Conservation (phyloP, 495 filamentous ascomycete genomes). For the Neurospora discreta region DNA sequence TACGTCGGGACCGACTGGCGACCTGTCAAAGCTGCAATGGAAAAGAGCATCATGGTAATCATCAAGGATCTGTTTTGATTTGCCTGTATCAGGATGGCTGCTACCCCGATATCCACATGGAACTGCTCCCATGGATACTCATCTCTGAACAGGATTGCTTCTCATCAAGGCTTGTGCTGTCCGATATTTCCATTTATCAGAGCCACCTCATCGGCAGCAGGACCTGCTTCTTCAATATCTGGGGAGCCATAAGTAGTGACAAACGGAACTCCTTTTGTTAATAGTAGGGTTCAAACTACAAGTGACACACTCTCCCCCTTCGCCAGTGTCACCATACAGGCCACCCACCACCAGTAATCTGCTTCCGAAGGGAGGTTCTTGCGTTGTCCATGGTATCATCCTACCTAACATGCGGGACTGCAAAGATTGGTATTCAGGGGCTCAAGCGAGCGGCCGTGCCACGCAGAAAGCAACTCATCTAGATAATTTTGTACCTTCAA, state of each 20-base stretch:
- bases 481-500: no score
- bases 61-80: background rate
- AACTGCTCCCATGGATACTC: background rate
- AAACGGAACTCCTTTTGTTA: background rate
- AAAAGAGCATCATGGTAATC: background rate
- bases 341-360: background rate
- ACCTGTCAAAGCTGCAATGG: background rate
- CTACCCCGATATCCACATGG: background rate
- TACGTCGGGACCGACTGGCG: background rate
- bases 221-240: background rate
- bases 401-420: no score
- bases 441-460: no score
- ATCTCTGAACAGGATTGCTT: background rate
- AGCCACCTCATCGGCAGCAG: background rate
- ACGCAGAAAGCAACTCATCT: no score
- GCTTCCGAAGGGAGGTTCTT: background rate
- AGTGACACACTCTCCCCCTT: background rate
- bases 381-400: no score
- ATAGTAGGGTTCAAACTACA: background rate
- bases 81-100: background rate
- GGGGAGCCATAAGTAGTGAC: background rate
- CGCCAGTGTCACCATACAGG: background rate
- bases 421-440: no score
- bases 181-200: background rate
- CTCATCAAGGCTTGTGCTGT: background rate